Evolutionary conservation across 257 asterid species (phyloP), one percentile per base, ranked within the genome.

Genomic region (Rauvolfia tetraphylla): DNA sequence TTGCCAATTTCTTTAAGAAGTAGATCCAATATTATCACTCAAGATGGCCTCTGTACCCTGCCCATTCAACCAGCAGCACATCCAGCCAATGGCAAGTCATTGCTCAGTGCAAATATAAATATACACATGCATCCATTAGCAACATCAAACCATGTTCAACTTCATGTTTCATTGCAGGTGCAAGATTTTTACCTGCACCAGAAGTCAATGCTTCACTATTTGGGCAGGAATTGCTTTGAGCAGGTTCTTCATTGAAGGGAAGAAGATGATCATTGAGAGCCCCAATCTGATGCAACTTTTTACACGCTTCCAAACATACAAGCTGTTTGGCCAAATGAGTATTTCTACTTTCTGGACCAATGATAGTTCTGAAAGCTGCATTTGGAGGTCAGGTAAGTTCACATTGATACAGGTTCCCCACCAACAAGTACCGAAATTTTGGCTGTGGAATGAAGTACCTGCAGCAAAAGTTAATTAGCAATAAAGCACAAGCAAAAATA

Each of bases 281-380:
- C 48, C 96, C 93, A 80, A 86, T 68, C 82, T 65, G 75, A 76
- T 91, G 98, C 88, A 93, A 84, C 83, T 86, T 89, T 89, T 88
- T 88, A 78, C 96, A 91, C n/a, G 98, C 98, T 76, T 92, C 93
- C 86, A 93, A 86, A 88, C 97, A 90, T 65, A 82, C 96, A 22
- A 89, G 92, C 83, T 93, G 90, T 81, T 89, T 92, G 5, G 98
- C 84, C 27, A 75, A 34, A 74, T 82, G 86, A 48, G 73, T 53
- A 73, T 56, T 89, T 74, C 81, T 38, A 65, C 90, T 86, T 76
- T 81, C 84, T 57, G 96, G 94, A 49, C 98, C 96, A 69, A 79
- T 73, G 13, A 81, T 72, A 61, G 89, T 87, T 80, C 84, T 89
- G 82, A 93, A 80, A 68, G 94, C 87, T 74, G 98, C 96, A 85